Percentiles rank a stretch among this genome's conserved stretches.
These are phyloP conservation scores for Leccinum subgranulosum DNA, from an alignment of 768 basidiomycete genomes.

Conservation along the genomic window DNA sequence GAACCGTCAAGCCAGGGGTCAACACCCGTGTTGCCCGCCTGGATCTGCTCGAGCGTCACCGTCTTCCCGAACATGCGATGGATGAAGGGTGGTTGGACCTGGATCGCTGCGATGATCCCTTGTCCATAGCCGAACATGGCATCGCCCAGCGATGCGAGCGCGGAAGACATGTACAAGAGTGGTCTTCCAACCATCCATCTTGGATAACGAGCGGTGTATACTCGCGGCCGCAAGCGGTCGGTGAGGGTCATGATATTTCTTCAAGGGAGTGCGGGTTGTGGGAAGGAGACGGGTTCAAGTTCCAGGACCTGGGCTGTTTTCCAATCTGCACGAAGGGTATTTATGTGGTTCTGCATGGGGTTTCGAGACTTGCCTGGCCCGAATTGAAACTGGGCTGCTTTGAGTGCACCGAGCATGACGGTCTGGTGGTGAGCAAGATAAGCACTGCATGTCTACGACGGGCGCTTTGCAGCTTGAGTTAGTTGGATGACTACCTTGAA, in stretches of 20 bases:
- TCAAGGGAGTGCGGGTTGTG: slow-evolving; percentile 10
- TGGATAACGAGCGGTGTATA: slow-evolving; percentile 47
- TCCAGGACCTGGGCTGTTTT: background rate
- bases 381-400: slow-evolving; percentile 18
- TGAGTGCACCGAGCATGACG: background rate
- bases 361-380: slow-evolving; percentile 17
- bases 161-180: slow-evolving; percentile 49
- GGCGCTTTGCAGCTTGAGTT: background rate
- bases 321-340: slow-evolving; percentile 9
- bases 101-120: slow-evolving; percentile 49
- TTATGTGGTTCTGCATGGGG: slow-evolving; percentile 16
- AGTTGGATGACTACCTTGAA: background rate
- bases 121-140: slow-evolving; percentile 57
- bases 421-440: background rate
- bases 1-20: slow-evolving; percentile 46
- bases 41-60: slow-evolving; percentile 44
- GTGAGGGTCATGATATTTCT: slow-evolving; percentile 20
- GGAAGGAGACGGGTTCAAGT: background rate
- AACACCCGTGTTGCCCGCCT: slow-evolving; percentile 41
- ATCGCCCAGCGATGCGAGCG: slow-evolving; percentile 53
- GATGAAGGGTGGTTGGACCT: slow-evolving; percentile 53
- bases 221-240: slow-evolving; percentile 32
- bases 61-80: slow-evolving; percentile 43
- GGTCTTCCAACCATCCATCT: slow-evolving; percentile 50
- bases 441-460: slow-evolving; percentile 1